phyloP scores from a whole-genome alignment of 257 asterid genomes.

The Ilex asprella region DNA sequence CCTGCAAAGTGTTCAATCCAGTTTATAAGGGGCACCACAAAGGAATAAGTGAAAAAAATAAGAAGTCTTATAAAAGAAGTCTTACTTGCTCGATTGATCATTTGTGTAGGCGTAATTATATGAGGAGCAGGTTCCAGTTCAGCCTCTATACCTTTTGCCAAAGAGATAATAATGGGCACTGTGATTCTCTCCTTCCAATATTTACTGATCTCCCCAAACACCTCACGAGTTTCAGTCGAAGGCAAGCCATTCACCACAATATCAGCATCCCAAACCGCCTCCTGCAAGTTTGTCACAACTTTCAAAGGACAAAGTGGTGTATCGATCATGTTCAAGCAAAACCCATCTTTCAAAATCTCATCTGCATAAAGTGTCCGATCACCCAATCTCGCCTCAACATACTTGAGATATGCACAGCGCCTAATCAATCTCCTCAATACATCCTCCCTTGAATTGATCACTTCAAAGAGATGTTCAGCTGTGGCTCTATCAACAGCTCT shows the following conservation, averaged over 20 bases:
- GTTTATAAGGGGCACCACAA: background rate
- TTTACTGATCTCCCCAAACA: constrained; percentile 66
- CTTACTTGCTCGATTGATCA: constrained; percentile 83
- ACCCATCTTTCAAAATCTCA: constrained; percentile 81
- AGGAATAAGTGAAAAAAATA: background rate
- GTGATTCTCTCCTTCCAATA: constrained; percentile 86
- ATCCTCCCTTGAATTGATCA: constrained; percentile 82
- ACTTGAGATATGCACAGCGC: constrained; percentile 79
- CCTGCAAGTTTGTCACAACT: constrained; percentile 89
- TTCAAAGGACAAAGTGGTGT: constrained; percentile 88
- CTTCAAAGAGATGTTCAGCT: constrained; percentile 74
- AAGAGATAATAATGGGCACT: constrained; percentile 60
- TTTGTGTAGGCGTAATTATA: constrained; percentile 82
- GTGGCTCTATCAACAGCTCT: constrained; percentile 59
- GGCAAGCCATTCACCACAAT: constrained; percentile 83
- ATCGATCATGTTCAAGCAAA: constrained; percentile 84
- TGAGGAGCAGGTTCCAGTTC: constrained; percentile 67
- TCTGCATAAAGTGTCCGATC: constrained; percentile 79
- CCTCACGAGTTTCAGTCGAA: constrained; percentile 76
- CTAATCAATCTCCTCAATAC: constrained; percentile 76
- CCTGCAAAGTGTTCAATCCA: background rate
- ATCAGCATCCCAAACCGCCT: constrained; percentile 96
- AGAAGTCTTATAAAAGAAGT: background rate
- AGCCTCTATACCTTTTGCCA: constrained; percentile 90
- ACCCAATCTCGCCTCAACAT: constrained; percentile 85